Evolutionary conservation across 345 rosid genomes (phyloP).

Genomic region (Salix koriyanagi): DNA sequence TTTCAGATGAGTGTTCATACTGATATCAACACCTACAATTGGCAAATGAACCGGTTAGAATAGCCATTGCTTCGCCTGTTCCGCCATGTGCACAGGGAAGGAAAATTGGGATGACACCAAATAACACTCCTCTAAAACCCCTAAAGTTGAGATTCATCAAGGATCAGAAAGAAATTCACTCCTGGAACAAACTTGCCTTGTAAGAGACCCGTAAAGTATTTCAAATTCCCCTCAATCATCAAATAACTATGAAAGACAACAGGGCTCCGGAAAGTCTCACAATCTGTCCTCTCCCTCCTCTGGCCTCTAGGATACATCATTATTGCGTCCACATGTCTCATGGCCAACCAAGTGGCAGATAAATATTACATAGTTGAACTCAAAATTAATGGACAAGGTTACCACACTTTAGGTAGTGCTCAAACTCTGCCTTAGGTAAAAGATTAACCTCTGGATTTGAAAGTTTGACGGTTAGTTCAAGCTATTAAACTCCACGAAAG

Average conservation of each 20-base stretch:
- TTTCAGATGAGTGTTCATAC: conserved; percentile 98
- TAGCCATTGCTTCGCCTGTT: background rate
- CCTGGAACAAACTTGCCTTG: background rate
- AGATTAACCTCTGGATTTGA: background rate
- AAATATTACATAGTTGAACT: background rate
- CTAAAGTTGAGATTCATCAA: background rate
- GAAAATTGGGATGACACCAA: background rate
- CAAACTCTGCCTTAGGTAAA: background rate
- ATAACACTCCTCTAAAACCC: background rate
- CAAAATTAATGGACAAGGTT: background rate
- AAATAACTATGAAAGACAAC: background rate
- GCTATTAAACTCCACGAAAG: background rate
- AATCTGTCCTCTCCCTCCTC: background rate
- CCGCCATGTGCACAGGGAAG: background rate
- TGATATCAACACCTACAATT: conserved; percentile 81
- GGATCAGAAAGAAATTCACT: background rate
- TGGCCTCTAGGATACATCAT: background rate
- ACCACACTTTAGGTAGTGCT: background rate
- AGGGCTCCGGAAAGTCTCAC: background rate
- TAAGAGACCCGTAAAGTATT: background rate
- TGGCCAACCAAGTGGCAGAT: background rate
- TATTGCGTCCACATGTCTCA: background rate
- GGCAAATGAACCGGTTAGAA: conserved; percentile 1
- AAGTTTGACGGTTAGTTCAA: background rate
- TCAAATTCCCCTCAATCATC: background rate